Evolutionary conservation across 2,329 filamentous ascomycete species (phyloP).

Genomic region (Penicillium janthinellum): DNA sequence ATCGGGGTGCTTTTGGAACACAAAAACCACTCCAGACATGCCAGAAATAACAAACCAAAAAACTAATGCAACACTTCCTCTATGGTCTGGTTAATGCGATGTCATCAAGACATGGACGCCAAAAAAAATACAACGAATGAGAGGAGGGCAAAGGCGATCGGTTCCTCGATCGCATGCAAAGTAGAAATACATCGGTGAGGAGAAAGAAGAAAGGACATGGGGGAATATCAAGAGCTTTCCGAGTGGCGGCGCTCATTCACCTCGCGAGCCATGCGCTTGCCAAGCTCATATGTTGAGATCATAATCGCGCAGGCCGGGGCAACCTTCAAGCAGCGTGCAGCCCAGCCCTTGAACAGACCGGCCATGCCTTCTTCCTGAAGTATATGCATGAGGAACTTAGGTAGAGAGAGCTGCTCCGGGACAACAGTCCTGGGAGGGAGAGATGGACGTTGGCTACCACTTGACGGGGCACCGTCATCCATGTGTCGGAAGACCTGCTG

Average conservation of each 20-base stretch:
- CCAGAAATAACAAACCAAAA: slow-evolving; percentile 1
- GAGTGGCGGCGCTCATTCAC: slow-evolving; percentile 64
- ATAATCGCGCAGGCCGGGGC: slow-evolving; percentile 97
- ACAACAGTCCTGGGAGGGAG: slow-evolving; percentile 21
- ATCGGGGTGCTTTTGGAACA: slow-evolving; percentile 8
- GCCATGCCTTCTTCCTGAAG: slow-evolving; percentile 78
- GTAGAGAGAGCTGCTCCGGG: slow-evolving; percentile 78
- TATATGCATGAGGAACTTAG: slow-evolving; percentile 84
- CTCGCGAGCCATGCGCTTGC: slow-evolving; percentile 80
- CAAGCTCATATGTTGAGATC: slow-evolving; percentile 97
- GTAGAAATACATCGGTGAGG: slow-evolving; percentile 21
- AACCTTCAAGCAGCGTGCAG: slow-evolving; percentile 87
- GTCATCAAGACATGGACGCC: slow-evolving; percentile 26
- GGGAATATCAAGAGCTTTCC: slow-evolving; percentile 16
- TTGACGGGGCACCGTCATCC: slow-evolving; percentile 38
- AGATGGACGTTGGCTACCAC: slow-evolving; percentile 14
- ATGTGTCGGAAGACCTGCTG: slow-evolving; percentile 78
- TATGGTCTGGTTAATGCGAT: slow-evolving; percentile 29
- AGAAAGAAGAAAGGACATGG: neutral
- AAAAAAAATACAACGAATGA: slow-evolving; percentile 10
- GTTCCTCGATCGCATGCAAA: slow-evolving; percentile 17
- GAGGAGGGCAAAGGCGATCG: slow-evolving; percentile 18
- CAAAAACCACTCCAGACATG: slow-evolving; percentile 14
- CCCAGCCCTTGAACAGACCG: slow-evolving; percentile 89
- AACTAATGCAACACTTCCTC: slow-evolving; percentile 20